These are phyloP conservation scores for Trichoderma afroharzianum DNA, from an alignment of 2,329 filamentous ascomycete genomes.

Conservation along the genomic window DNA sequence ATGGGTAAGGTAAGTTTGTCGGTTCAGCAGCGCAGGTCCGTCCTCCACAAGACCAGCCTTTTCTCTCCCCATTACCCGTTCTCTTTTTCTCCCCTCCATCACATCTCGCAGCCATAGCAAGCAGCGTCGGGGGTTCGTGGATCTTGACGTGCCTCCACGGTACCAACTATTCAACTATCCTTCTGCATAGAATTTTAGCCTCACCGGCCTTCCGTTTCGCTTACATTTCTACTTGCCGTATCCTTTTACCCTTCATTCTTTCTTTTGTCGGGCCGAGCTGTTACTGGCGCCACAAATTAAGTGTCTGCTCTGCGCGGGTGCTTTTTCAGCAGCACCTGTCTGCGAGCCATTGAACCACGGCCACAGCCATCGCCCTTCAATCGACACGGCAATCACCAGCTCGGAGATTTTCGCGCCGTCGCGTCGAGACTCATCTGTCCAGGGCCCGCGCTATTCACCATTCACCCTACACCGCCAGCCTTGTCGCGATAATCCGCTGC, in stretches of 20 bases:
- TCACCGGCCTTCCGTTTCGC: not conserved
- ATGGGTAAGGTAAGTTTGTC: conserved; percentile 43
- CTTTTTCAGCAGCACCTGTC: not conserved
- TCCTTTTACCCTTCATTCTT: not conserved
- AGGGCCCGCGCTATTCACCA: conserved; percentile 13
- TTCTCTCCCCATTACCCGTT: conserved; percentile 38
- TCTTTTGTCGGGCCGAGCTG: not conserved
- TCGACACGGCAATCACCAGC: not conserved
- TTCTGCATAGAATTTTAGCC: conserved; percentile 9
- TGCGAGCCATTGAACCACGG: conserved; percentile 14
- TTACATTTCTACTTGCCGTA: not conserved
- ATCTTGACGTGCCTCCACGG: conserved; percentile 6
- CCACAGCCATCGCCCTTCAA: not conserved
- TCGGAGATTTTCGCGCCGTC: conserved; percentile 5
- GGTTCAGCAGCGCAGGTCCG: conserved; percentile 37
- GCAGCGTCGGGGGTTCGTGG: conserved; percentile 29
- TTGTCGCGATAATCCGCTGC: conserved; percentile 21
- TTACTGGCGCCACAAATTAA: not conserved
- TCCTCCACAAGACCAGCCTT: conserved; percentile 38
- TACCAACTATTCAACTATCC: not conserved
- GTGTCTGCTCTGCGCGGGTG: conserved; percentile 11
- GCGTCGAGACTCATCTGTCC: conserved; percentile 9
- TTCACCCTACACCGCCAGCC: conserved; percentile 19
- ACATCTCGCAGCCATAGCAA: conserved; percentile 23
- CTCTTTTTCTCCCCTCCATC: conserved; percentile 33